phyloP scores from a whole-genome alignment of 192 early-diverging fungal genomes.

The Obelidium mucronatum region DNA sequence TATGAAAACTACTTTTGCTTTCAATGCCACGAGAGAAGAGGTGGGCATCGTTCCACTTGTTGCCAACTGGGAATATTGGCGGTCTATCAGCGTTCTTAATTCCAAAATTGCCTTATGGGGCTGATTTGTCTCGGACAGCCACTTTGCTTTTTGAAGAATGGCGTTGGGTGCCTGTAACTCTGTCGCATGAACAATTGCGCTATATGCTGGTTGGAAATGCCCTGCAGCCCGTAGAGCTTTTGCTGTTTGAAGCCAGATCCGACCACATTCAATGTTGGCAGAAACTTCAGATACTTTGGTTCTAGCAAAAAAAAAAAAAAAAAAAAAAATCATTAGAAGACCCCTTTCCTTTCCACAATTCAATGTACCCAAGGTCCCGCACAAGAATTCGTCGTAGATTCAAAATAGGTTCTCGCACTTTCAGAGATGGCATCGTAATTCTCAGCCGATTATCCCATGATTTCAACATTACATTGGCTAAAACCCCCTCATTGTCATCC shows the following conservation, averaged over 20 bases:
- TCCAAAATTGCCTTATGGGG: constrained; percentile 62
- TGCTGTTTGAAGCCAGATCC: constrained; percentile 73
- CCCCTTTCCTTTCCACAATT: background rate
- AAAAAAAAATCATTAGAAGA: background rate
- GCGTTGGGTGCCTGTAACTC: constrained; percentile 46
- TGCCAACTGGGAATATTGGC: background rate
- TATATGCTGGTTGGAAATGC: constrained; percentile 64
- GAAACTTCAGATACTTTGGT: background rate
- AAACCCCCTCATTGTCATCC: background rate
- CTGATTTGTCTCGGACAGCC: constrained; percentile 58
- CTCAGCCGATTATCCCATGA: constrained; percentile 59
- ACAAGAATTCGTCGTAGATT: constrained; percentile 63
- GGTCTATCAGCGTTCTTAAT: constrained; percentile 14
- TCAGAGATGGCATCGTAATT: constrained; percentile 60
- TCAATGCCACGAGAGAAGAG: background rate
- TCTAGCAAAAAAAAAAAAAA: too few relatives aligned
- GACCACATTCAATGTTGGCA: constrained; percentile 48
- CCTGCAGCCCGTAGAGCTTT: constrained; percentile 62
- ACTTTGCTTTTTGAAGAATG: constrained; percentile 67
- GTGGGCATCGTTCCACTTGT: background rate
- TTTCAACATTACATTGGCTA: constrained; percentile 27
- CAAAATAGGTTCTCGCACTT: constrained; percentile 67
- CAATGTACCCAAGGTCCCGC: constrained; percentile 37
- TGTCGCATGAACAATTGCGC: constrained; percentile 63
- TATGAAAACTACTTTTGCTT: constrained; percentile 10